phyloP scores from a whole-genome alignment of 2,329 filamentous ascomycete species.

The Ophiostoma triangulosporum region DNA sequence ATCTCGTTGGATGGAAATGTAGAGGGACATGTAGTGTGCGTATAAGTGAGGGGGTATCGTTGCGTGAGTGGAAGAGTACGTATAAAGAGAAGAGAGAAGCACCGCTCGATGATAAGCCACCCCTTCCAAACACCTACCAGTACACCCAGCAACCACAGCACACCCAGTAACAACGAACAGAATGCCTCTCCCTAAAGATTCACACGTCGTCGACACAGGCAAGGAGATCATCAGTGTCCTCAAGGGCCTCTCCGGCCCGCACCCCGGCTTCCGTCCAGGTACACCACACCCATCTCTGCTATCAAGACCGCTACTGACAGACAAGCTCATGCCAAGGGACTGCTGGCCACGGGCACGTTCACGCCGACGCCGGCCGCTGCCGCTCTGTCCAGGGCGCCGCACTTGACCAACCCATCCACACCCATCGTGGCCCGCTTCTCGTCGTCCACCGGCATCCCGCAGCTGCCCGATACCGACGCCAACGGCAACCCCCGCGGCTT shows the following conservation, averaged over 20 bases:
- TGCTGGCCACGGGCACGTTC: slow-evolving; percentile 38
- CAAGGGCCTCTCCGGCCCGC: slow-evolving; percentile 25
- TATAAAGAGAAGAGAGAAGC: too few species aligned
- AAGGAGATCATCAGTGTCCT: slow-evolving; percentile 23
- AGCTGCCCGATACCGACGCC: slow-evolving; percentile 33
- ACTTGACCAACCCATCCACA: slow-evolving; percentile 32
- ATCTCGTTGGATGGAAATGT: too few species aligned
- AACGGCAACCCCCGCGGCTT: slow-evolving; percentile 35
- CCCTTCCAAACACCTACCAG: not conserved
- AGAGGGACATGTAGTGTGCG: too few species aligned
- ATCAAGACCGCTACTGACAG: not conserved
- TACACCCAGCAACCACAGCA: not conserved
- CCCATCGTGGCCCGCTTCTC: slow-evolving; percentile 37
- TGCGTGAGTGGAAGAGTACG: too few species aligned
- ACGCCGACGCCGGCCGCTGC: slow-evolving; percentile 30
- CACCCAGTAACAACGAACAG: slow-evolving; percentile 7
- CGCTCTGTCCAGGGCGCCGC: slow-evolving; percentile 31
- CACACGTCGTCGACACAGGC: slow-evolving; percentile 24
- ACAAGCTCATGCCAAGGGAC: slow-evolving; percentile 38
- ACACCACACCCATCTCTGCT: not conserved
- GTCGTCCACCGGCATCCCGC: slow-evolving; percentile 35
- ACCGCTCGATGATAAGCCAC: not conserved
- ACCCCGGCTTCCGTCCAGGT: slow-evolving; percentile 23
- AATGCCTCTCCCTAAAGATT: slow-evolving; percentile 34
- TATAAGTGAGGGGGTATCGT: too few species aligned